phyloP scores from a whole-genome alignment of 1,284 basidiomycete species.

The Dichomitus squalens region DNA sequence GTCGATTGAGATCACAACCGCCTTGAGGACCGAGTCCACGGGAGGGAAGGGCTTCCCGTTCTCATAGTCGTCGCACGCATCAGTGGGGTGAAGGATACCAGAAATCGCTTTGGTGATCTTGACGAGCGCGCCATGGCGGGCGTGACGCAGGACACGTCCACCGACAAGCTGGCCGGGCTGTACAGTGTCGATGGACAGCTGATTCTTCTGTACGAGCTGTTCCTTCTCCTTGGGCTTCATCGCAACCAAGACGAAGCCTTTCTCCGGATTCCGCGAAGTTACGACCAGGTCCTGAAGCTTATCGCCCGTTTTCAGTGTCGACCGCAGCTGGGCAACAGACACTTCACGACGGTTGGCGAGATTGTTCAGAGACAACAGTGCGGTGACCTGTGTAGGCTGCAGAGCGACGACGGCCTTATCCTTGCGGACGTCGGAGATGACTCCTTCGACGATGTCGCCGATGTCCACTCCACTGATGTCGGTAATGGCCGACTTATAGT shows the following conservation, averaged over 20 bases:
- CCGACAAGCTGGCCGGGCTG: conserved; percentile 72
- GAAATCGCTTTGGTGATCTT: conserved; percentile 73
- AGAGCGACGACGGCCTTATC: conserved; percentile 81
- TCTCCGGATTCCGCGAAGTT: conserved; percentile 88
- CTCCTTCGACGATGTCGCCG: conserved; percentile 73
- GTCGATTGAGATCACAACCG: conserved; percentile 72
- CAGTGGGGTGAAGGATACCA: conserved; percentile 81
- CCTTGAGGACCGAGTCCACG: conserved; percentile 70
- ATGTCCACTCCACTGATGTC: conserved; percentile 79
- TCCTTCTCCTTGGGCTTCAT: conserved; percentile 62
- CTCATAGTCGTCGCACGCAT: conserved; percentile 80
- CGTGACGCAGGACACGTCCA: conserved; percentile 77
- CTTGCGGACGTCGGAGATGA: conserved; percentile 79
- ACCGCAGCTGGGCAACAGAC: conserved; percentile 71
- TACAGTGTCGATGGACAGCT: conserved; percentile 68
- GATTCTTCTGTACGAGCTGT: conserved; percentile 48
- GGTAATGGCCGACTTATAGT: conserved; percentile 47
- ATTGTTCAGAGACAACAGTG: conserved; percentile 84
- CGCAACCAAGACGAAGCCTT: conserved; percentile 86
- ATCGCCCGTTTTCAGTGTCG: conserved; percentile 71
- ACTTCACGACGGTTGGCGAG: conserved; percentile 81
- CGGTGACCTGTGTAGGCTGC: conserved; percentile 72
- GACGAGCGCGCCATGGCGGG: conserved; percentile 70
- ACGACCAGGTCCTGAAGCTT: conserved; percentile 81
- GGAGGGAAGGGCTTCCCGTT: conserved; percentile 59